Evolutionary conservation across 495 filamentous ascomycete genomes (phyloP), one percentile per base, ranked within the genome.

Genomic region (Symbiotaphrina buchneri): DNA sequence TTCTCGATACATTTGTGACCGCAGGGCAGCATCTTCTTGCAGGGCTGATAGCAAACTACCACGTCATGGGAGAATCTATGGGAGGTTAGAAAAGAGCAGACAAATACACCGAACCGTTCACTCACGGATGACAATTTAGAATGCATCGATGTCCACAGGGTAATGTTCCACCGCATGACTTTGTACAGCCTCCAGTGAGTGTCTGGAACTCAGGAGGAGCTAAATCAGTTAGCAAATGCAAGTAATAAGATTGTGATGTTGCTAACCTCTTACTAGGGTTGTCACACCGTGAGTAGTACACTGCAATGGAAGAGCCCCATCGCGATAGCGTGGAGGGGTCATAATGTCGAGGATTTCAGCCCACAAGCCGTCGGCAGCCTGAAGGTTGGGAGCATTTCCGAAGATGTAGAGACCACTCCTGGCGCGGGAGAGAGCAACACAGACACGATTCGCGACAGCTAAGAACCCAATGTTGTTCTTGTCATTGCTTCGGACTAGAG

Each of bases 401-500:
- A 94, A 92, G 17, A 94, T 59, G 45, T 83, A 95, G 31, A 94
- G 66, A 0, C 87, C 84, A 6, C 69, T 53, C 23, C 63, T 66
- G n/a, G 85, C 87, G 29, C 85, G 73, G 32, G 83, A 93, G 10
- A 93, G 54, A 11, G 87, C 76, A 21, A 94, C 87, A 10, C 84
- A 85, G 8, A 82, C 64, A 38, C 85, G 67, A 39, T 91, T 90
- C 39, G 69, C 58, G 27, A 75, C 67, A 6, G 58, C 55, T 14
- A 87, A 50, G 42, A 85, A 94, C 3, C 78, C 79, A 28, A 80
- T 68, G 4, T 49, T 43, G 21, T 53, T 34, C 15, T 51, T 26
- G 8, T 34, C 21, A 37, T 71, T 77, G 41, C 73, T 84, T 27
- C 87, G 61, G 7, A 93, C 85, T 0, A 94, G 53, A 0, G 84